These are phyloP conservation scores for Russula virescens DNA, from an alignment of 768 basidiomycete genomes.

Conservation along the genomic window DNA sequence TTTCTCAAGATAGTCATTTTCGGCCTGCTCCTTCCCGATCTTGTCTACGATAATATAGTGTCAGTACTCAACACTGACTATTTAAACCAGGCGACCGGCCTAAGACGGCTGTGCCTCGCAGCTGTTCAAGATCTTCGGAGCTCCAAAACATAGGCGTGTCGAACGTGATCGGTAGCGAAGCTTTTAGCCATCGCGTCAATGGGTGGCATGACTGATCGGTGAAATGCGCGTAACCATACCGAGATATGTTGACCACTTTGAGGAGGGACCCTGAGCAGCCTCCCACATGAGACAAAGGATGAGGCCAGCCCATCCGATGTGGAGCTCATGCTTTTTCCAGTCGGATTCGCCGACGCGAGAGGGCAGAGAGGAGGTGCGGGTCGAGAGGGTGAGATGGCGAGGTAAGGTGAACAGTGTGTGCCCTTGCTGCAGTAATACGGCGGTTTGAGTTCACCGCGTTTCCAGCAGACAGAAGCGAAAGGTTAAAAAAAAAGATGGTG, in stretches of 20 bases:
- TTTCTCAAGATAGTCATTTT: slow-evolving; percentile 60
- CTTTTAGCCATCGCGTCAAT: slow-evolving; percentile 32
- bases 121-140: slow-evolving; percentile 60
- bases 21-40: slow-evolving; percentile 79
- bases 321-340: slow-evolving; percentile 58
- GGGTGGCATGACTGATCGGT: neutral
- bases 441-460: slow-evolving; percentile 16
- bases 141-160: slow-evolving; percentile 96
- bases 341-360: slow-evolving; percentile 48
- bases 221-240: slow-evolving; percentile 37
- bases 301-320: slow-evolving; percentile 77
- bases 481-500: slow-evolving; percentile 1
- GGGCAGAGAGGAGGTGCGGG: slow-evolving; percentile 66
- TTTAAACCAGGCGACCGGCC: slow-evolving; percentile 42
- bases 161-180: slow-evolving; percentile 63
- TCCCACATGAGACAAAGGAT: slow-evolving; percentile 99
- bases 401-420: slow-evolving; percentile 80
- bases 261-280: slow-evolving; percentile 50
- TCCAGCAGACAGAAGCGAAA: neutral
- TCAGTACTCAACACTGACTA: neutral
- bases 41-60: slow-evolving; percentile 49
- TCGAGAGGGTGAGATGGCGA: slow-evolving; percentile 67
- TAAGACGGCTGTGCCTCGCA: slow-evolving; percentile 83
- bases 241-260: slow-evolving; percentile 70
- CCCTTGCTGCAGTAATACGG: slow-evolving; percentile 47